Evolutionary conservation across 2,329 filamentous ascomycete species (phyloP).

Genomic region (Curvularia sp.): DNA sequence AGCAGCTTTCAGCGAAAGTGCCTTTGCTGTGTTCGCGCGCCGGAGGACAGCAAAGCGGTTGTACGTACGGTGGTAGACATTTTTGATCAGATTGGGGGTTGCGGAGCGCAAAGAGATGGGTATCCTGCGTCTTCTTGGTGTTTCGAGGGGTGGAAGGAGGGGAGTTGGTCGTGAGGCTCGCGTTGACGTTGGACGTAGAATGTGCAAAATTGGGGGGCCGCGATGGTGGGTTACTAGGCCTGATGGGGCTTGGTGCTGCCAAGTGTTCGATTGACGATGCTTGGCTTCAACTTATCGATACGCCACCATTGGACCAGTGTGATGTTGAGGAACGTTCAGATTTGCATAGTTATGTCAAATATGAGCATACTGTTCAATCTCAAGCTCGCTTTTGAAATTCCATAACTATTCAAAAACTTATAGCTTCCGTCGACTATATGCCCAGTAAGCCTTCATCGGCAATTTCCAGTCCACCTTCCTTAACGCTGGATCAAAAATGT

Average conservation of each 20-base stretch:
- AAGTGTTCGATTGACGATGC: constrained; percentile 2
- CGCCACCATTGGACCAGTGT: not conserved
- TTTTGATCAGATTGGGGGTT: constrained; percentile 61
- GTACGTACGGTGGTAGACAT: constrained; percentile 93
- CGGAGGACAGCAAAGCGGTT: constrained; percentile 94
- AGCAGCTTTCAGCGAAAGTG: not conserved
- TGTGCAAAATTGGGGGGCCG: constrained; percentile 17
- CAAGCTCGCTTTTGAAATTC: not conserved
- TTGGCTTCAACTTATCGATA: not conserved
- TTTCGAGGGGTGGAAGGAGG: constrained; percentile 1
- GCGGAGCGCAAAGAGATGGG: constrained; percentile 79
- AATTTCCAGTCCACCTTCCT: constrained; percentile 79
- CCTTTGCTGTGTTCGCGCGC: constrained; percentile 20
- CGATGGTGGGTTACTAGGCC: constrained; percentile 14
- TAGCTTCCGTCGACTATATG: constrained; percentile 62
- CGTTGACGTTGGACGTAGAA: constrained; percentile 6
- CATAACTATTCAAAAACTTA: constrained; percentile 10
- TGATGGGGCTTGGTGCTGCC: constrained; percentile 3
- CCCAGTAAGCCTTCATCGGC: constrained; percentile 77
- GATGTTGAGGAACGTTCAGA: not conserved
- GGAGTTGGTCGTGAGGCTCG: constrained; percentile 4
- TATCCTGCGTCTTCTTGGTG: constrained; percentile 75
- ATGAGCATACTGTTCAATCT: too few relatives aligned
- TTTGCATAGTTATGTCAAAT: not conserved
- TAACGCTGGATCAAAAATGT: constrained; percentile 72